These are phyloP conservation scores for Termitomyces sp. DNA, from an alignment of 768 basidiomycete species.

Conservation along the genomic window DNA sequence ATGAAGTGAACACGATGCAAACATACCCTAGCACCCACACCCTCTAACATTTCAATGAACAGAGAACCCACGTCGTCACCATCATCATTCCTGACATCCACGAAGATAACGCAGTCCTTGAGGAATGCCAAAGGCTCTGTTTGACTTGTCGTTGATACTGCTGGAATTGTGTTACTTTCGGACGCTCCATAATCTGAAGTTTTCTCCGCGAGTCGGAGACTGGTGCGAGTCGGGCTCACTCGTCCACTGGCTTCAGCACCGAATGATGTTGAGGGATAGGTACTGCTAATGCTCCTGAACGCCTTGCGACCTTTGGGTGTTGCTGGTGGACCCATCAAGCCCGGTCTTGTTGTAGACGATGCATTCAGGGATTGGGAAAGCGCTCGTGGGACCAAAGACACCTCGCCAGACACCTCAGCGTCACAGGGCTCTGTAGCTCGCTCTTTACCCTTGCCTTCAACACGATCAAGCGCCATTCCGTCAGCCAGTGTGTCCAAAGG, in stretches of 20 bases:
- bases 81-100: slow-evolving; percentile 83
- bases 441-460: slow-evolving; percentile 30
- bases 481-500: neutral
- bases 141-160: slow-evolving; percentile 17
- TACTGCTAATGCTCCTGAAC: slow-evolving; percentile 36
- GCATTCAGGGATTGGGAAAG: slow-evolving; percentile 59
- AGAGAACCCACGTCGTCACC: slow-evolving; percentile 76
- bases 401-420: slow-evolving; percentile 41
- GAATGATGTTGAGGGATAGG: slow-evolving; percentile 18
- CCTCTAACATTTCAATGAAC: slow-evolving; percentile 79
- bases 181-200: slow-evolving; percentile 10
- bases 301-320: slow-evolving; percentile 30
- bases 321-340: slow-evolving; percentile 43
- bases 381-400: slow-evolving; percentile 53
- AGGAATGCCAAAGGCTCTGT: slow-evolving; percentile 46
- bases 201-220: slow-evolving; percentile 8
- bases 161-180: slow-evolving; percentile 16
- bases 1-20: neutral
- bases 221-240: slow-evolving; percentile 8
- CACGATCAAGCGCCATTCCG: neutral
- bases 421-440: slow-evolving; percentile 19
- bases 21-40: slow-evolving; percentile 72
- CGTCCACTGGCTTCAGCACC: neutral
- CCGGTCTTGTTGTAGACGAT: slow-evolving; percentile 31
- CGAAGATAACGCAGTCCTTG: slow-evolving; percentile 73